Conservation (phyloP, 2,329 filamentous ascomycete genomes). For the Cladosporium oxysporum region DNA sequence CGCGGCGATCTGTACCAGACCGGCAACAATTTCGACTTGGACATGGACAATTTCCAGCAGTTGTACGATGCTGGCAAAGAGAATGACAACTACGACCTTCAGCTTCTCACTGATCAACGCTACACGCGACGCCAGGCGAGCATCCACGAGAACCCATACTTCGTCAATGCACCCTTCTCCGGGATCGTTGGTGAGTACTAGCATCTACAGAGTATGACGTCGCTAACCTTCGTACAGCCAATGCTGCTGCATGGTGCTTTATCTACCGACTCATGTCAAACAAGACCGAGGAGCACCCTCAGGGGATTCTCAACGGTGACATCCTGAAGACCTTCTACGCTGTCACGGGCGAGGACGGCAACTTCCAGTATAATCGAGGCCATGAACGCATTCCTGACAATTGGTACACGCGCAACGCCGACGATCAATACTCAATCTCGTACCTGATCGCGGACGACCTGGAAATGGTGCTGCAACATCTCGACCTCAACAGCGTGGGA, state of each 20-base stretch:
- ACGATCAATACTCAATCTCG: slow-evolving; percentile 37
- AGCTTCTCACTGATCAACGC: slow-evolving; percentile 33
- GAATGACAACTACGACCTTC: slow-evolving; percentile 37
- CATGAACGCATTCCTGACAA: slow-evolving; percentile 47
- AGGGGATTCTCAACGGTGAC: slow-evolving; percentile 40
- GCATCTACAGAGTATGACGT: neutral
- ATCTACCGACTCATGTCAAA: slow-evolving; percentile 45
- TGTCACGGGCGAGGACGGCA: slow-evolving; percentile 37
- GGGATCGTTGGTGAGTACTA: slow-evolving; percentile 29
- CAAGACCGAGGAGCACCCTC: slow-evolving; percentile 42
- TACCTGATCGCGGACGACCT: slow-evolving; percentile 25
- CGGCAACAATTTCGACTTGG: slow-evolving; percentile 27
- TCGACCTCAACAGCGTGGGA: slow-evolving; percentile 35
- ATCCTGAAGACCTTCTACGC: slow-evolving; percentile 45
- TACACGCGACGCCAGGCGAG: slow-evolving; percentile 29
- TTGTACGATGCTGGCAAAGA: slow-evolving; percentile 31
- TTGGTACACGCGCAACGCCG: slow-evolving; percentile 36
- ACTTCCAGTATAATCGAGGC: slow-evolving; percentile 31
- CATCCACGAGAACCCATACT: slow-evolving; percentile 32
- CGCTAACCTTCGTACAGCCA: slow-evolving; percentile 18
- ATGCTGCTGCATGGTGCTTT: slow-evolving; percentile 30
- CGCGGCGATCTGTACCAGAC: slow-evolving; percentile 36
- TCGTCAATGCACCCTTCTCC: slow-evolving; percentile 28
- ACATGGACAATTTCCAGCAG: slow-evolving; percentile 27
- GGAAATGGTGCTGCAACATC: slow-evolving; percentile 28